phyloP scores from a whole-genome alignment of 2,329 filamentous ascomycete genomes.

The Thelonectria olida region DNA sequence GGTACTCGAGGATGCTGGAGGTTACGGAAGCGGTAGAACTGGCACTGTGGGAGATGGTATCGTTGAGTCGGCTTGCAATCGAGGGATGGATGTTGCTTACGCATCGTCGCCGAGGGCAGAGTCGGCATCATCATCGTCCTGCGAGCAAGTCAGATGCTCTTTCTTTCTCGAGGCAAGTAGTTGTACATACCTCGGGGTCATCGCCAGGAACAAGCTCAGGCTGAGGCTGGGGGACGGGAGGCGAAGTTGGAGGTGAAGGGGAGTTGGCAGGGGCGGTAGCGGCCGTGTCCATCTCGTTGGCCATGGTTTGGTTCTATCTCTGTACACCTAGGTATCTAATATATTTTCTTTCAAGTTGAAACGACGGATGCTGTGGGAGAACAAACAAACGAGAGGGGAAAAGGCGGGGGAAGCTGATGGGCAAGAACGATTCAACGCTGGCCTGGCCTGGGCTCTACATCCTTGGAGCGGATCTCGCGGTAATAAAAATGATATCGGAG shows the following conservation, averaged over 20 bases:
- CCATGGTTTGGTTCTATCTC: conserved; percentile 3
- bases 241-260: neutral
- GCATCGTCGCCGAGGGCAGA: conserved; percentile 34
- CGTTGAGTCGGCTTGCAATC: neutral
- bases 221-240: conserved; percentile 23
- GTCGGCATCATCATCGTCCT: conserved; percentile 31
- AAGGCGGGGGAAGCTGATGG: too few relatives aligned
- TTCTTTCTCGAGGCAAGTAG: neutral
- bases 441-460: too few relatives aligned
- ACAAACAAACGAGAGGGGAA: too few relatives aligned
- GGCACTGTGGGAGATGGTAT: neutral
- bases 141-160: neutral
- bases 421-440: too few relatives aligned
- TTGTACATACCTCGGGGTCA: conserved; percentile 25
- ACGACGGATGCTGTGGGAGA: too few relatives aligned
- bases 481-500: too few relatives aligned
- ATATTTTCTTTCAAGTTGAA: too few relatives aligned
- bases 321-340: too few relatives aligned
- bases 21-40: conserved; percentile 22
- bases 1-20: conserved; percentile 25
- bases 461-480: too few relatives aligned
- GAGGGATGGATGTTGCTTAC: conserved; percentile 18
- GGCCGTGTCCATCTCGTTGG: neutral
- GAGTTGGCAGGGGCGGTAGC: conserved; percentile 11
- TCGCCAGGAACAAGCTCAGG: conserved; percentile 33